Base-by-base conservation (phyloP, 208 protist genomes). In the Leishmania lainsoni region DNA sequence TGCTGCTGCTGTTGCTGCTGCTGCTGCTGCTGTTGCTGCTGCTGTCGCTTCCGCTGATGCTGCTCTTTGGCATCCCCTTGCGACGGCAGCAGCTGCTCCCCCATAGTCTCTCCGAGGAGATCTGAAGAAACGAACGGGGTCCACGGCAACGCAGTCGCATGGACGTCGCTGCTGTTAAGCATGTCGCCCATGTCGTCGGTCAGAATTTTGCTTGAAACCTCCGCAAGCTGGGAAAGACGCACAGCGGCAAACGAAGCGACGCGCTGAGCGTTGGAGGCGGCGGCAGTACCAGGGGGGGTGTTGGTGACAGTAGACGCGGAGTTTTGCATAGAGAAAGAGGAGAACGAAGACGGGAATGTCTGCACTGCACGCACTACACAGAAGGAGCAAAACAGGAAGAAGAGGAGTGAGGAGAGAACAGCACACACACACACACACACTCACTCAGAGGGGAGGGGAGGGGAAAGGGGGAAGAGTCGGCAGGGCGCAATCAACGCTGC, bases 1-100 rank as follows among this genome's bases (percentile, higher is more conserved):
- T 76, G 72, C 48, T 61, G 72, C 39, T 42, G 39, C 68, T 35
- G 42, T n/a, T 76, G 49, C 32, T 76, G 72, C 48, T 61, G 72
- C 39, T 42, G 39, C 68, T 35, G 42, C 14, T 76, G 49, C 32
- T 76, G 72, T 29, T 61, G 72, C 39, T 42, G 39, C 20, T 26
- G 68, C 68, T 49, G 16, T 39, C 10, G 10, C 26, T 39, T 20
- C 17, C 16, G 52, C 14, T 20, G 59, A 10, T 10, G 22, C 26
- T n/a, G 32, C 10, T 69, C 63, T 69, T 69, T 5, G 32, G 10
- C 14, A 45, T 45, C 42, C 42, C 63, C 0, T 16, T 42, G 17
- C 63, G 4, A 42, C 63, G 26, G 63, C 63, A 20, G 63, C 10
- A 42, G 32, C 26, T 22, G 29, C 63, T 22, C 29, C 29, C 1